phyloP scores from a whole-genome alignment of 2,329 filamentous ascomycete genomes.

The Salinomyces thailandicus region DNA sequence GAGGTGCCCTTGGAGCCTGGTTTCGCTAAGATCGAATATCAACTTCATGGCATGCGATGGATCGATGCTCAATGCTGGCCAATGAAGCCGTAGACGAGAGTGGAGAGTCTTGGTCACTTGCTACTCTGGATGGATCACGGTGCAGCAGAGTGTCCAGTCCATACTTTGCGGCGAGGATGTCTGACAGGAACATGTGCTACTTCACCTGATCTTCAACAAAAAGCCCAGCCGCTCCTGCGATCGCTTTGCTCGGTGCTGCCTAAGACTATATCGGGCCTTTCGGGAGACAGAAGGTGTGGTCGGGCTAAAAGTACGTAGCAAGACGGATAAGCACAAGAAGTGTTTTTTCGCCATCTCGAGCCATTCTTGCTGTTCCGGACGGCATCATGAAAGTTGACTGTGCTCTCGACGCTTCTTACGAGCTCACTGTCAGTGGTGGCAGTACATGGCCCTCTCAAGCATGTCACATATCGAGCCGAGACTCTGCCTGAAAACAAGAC shows the following conservation, averaged over 20 bases:
- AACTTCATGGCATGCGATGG: background rate
- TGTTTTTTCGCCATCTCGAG: background rate
- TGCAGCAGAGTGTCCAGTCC: background rate
- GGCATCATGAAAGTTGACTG: background rate
- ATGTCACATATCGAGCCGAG: background rate
- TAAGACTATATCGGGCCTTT: too few relatives aligned
- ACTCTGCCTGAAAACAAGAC: constrained; percentile 11
- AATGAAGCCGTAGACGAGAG: background rate
- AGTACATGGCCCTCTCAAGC: background rate
- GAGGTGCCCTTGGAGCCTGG: too few relatives aligned
- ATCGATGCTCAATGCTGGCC: background rate
- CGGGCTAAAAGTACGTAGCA: too few relatives aligned
- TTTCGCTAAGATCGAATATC: too few relatives aligned
- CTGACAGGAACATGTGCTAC: background rate
- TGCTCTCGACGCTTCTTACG: background rate
- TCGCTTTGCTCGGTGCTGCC: too few relatives aligned
- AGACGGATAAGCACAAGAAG: background rate
- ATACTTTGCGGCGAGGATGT: background rate
- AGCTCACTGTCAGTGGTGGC: too few relatives aligned
- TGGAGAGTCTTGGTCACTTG: background rate
- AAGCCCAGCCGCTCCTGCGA: too few relatives aligned
- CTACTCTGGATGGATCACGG: background rate
- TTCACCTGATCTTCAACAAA: background rate
- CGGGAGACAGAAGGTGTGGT: too few relatives aligned
- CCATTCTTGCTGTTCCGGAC: background rate